phyloP scores from a whole-genome alignment of 129 eudicot genomes.

The Lonicera japonica region DNA sequence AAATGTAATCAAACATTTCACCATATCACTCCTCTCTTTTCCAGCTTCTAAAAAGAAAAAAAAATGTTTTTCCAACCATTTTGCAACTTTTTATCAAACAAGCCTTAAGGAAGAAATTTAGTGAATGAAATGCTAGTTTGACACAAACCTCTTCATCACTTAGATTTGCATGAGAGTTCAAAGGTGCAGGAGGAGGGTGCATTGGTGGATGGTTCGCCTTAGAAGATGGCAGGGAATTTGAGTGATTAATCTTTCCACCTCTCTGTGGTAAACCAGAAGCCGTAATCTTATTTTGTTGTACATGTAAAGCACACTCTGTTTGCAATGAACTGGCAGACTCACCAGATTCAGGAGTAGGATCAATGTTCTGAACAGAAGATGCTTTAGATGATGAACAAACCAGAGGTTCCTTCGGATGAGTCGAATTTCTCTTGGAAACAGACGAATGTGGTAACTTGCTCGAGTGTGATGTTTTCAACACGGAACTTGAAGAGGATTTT shows the following conservation, averaged over 20 bases:
- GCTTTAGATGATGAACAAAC: conserved; percentile 40
- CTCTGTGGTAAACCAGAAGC: conserved; percentile 35
- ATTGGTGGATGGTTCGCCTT: conserved; percentile 34
- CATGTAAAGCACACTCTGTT: conserved; percentile 33
- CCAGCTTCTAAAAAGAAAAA: too few relatives aligned
- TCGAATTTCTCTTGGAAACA: conserved; percentile 32
- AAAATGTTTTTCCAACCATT: too few relatives aligned
- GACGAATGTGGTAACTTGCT: conserved; percentile 37
- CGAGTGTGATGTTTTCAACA: conserved; percentile 44
- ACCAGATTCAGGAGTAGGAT: conserved; percentile 30
- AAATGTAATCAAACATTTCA: not conserved
- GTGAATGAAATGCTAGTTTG: not conserved
- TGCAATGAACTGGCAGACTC: conserved; percentile 42
- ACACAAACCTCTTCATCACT: conserved; percentile 90
- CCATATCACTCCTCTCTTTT: too few relatives aligned
- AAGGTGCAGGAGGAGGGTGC: conserved; percentile 32
- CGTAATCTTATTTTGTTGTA: conserved; percentile 33
- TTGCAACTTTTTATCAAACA: not conserved
- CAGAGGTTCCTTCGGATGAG: conserved; percentile 51
- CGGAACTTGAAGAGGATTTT: conserved; percentile 37
- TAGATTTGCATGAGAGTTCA: conserved; percentile 58
- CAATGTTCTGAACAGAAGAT: conserved; percentile 17
- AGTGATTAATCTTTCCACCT: conserved; percentile 43
- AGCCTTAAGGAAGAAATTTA: not conserved
- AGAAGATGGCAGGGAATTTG: conserved; percentile 38